Evolutionary conservation across 2,329 filamentous ascomycete genomes (phyloP), one percentile per base, ranked within the genome.

Genomic region (Cordyceps cicadae): DNA sequence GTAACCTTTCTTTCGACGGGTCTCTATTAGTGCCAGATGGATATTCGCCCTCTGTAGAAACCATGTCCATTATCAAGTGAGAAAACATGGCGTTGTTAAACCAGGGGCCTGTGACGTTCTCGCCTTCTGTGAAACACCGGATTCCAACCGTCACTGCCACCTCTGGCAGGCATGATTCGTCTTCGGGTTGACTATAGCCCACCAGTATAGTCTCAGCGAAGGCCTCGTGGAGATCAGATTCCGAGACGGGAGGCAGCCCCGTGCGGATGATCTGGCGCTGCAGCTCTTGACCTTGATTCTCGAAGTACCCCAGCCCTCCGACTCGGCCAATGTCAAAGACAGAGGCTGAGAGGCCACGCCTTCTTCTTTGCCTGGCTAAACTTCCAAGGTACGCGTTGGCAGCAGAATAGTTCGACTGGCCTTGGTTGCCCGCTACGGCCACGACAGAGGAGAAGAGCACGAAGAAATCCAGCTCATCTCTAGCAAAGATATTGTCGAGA

Each of bases 321-420:
- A 80, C 64, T 4, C 63, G 52, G 4, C 75, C 73, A 4, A 79
- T 71, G 54, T 75, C 64, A 32, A 80, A 68, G 2, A 70, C 68
- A 1, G 73, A 74, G 1, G 63, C 78, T 4, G 72, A 68, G 0
- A 77, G 77, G 3, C 74, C 70, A 11, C 43, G 43, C 1, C 63
- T 64, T 0, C 73, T 62, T 4, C 79, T 67, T 17, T 76, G 68
- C 0, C 63, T 52, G 0, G 71, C 74, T 0, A 82, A 65, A 1
- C 64, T 64, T 8, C 64, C 64, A 71, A 81, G 75, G 67, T 72
- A 82, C 3, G 63, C 63, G 63, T 80, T 80, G 3, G 74, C 78
- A 0, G 77, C 75, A 0, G 69, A 66, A 62, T 83, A 83, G 63
- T 75, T 78, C 3, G 71, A 64, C 63, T 83, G 79, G 6, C 68